Base-by-base conservation (phyloP, 352 stramenopile genomes). In the Pythium sukuiense region DNA sequence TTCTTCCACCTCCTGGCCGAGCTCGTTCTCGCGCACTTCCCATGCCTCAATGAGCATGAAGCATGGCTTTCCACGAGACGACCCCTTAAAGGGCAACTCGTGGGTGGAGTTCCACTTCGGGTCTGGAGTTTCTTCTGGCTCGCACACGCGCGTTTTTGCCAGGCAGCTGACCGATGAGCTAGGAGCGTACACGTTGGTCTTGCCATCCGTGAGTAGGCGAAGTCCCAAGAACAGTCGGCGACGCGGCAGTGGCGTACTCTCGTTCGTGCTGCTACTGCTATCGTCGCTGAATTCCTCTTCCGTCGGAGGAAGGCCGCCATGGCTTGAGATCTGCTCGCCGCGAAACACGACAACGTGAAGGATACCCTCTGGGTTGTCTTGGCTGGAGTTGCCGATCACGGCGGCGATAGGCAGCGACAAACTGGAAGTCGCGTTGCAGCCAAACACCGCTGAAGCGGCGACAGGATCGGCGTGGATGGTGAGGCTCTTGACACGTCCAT, bases 31-130 rank as follows among this genome's bases (percentile, higher is more conserved):
- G 27, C 78, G 67, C n/a, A 89, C 73, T 71, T 91, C 80, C 87
- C 87, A 95, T 2, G 85, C 87, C 65, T 95, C 87, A 46, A 95
- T 93, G 45, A 95, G 67, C 79, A 95, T 92, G 37, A 95, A 95
- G 50, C 87, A 95, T 13, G 87, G 84, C 58, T 94, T 94, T 8
- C 84, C 84, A 33, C 81, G 71, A 13, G 82, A 81, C 20, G 76
- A 88, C n/a, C 86, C 86, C 41, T 76, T 83, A 48, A 94, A 92
- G 26, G 73, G 64, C 26, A 94, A 73, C 49, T 90, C 81, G 37
- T 92, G 84, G 54, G 81, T 87, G 1, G 84, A 90, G 72, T 94
- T 90, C 86, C 86, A 94, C 55, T 91, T 91, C 6, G 84, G 84
- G 49, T 94, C 76, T 18, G 66, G 74, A 1, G 70, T 70, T 73